These are phyloP conservation scores for Hypomyces rosellus DNA, from an alignment of 2,329 filamentous ascomycete genomes.

Conservation along the genomic window DNA sequence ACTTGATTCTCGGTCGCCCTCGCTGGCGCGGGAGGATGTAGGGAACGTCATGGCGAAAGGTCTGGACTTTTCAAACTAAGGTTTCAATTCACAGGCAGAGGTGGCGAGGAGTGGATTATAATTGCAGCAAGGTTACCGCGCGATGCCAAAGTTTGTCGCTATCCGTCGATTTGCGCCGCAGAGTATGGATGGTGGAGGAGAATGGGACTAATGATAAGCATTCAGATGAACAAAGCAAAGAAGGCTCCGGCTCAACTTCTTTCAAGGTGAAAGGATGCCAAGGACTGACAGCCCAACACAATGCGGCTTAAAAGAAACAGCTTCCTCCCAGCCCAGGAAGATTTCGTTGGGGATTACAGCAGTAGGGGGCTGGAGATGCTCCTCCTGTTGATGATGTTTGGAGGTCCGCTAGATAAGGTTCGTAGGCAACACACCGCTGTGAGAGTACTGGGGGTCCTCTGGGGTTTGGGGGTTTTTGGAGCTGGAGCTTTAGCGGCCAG, in stretches of 20 bases:
- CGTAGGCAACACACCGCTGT: not conserved
- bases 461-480: not conserved
- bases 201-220: constrained; percentile 5
- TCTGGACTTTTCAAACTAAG: not conserved
- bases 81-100: not conserved
- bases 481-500: not conserved
- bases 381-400: not conserved
- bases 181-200: constrained; percentile 3
- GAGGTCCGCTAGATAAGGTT: constrained; percentile 9
- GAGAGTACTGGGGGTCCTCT: not conserved
- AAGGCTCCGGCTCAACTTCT: not conserved
- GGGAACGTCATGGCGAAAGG: constrained; percentile 2
- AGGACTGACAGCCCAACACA: constrained; percentile 1
- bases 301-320: constrained; percentile 1
- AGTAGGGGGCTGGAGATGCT: not conserved
- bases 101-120: not conserved
- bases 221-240: not conserved
- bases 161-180: constrained; percentile 4
- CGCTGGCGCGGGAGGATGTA: constrained; percentile 15
- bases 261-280: not conserved
- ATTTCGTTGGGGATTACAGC: constrained; percentile 1
- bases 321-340: not conserved
- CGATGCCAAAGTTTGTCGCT: constrained; percentile 2
- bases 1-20: constrained; percentile 26
- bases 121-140: not conserved